Conservation (phyloP, 1,139 yeast species). For the Blastobotrys persicus region DNA sequence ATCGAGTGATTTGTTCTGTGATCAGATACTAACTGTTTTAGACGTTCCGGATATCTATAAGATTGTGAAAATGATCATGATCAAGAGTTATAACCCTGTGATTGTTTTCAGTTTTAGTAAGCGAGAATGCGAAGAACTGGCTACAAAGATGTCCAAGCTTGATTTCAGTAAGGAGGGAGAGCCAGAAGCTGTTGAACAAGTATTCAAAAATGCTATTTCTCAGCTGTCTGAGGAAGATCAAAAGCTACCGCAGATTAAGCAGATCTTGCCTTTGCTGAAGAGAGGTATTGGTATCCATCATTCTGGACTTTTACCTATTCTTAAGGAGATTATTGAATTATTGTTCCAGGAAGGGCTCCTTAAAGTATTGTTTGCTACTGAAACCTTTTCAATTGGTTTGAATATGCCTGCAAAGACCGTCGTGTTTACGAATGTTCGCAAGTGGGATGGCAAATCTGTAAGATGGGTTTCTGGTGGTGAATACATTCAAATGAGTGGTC, state of each 20-base stretch:
- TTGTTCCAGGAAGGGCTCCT: slow-evolving; percentile 94
- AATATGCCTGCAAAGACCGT: slow-evolving; percentile 99
- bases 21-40: not conserved
- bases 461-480: slow-evolving; percentile 99
- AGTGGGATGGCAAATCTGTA: slow-evolving; percentile 96
- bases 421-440: slow-evolving; percentile 94
- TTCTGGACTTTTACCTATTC: slow-evolving; percentile 90
- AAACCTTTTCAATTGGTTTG: slow-evolving; percentile 95
- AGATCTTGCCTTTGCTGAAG: slow-evolving; percentile 78
- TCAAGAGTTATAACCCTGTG: slow-evolving; percentile 93
- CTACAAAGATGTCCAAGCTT: slow-evolving; percentile 89
- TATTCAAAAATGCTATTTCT: slow-evolving; percentile 84
- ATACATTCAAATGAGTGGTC: slow-evolving; percentile 98
- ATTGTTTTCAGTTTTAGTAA: slow-evolving; percentile 96
- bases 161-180: slow-evolving; percentile 93
- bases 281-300: slow-evolving; percentile 99
- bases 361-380: slow-evolving; percentile 94
- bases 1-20: too few relatives aligned
- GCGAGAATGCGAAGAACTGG: slow-evolving; percentile 92
- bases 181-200: slow-evolving; percentile 81
- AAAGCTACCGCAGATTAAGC: slow-evolving; percentile 90
- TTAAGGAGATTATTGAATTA: slow-evolving; percentile 95
- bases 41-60: slow-evolving; percentile 80
- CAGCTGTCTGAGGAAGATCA: slow-evolving; percentile 86
- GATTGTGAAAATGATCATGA: slow-evolving; percentile 96